Percentiles rank a stretch among this genome's conserved stretches.
Conservation (phyloP, 169 alveolate species). For the Plasmodium berghei region DNA sequence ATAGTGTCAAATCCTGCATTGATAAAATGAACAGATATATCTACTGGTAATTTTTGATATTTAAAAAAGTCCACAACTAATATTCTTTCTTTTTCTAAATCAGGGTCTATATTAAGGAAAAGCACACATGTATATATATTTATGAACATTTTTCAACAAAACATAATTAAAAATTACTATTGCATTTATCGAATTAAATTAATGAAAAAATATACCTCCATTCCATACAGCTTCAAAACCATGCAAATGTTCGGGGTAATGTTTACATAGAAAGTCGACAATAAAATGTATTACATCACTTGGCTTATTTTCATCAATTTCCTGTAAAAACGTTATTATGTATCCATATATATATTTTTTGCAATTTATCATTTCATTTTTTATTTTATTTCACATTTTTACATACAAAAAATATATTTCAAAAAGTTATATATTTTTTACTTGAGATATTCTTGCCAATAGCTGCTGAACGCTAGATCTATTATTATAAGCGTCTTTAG, state of each 20-base stretch:
- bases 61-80: constrained; percentile 89
- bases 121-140: neutral
- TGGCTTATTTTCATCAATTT: constrained; percentile 80
- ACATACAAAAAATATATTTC: constrained; percentile 6
- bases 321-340: constrained; percentile 69
- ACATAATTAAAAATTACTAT: neutral
- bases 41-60: constrained; percentile 88
- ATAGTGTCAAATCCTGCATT: constrained; percentile 92
- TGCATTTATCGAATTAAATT: neutral
- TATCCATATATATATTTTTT: constrained; percentile 1
- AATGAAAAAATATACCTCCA: constrained; percentile 76
- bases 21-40: constrained; percentile 89
- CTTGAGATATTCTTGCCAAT: constrained; percentile 75
- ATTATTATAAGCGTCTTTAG: constrained; percentile 22
- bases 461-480: constrained; percentile 70
- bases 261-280: constrained; percentile 85
- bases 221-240: constrained; percentile 85
- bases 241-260: constrained; percentile 86
- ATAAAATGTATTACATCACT: constrained; percentile 82
- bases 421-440: constrained; percentile 6
- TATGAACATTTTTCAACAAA: neutral
- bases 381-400: constrained; percentile 16
- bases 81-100: constrained; percentile 86
- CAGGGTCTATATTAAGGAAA: constrained; percentile 84
- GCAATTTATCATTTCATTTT: neutral